These are phyloP conservation scores for Floccularia luteovirens DNA, from an alignment of 768 basidiomycete genomes.

Conservation along the genomic window DNA sequence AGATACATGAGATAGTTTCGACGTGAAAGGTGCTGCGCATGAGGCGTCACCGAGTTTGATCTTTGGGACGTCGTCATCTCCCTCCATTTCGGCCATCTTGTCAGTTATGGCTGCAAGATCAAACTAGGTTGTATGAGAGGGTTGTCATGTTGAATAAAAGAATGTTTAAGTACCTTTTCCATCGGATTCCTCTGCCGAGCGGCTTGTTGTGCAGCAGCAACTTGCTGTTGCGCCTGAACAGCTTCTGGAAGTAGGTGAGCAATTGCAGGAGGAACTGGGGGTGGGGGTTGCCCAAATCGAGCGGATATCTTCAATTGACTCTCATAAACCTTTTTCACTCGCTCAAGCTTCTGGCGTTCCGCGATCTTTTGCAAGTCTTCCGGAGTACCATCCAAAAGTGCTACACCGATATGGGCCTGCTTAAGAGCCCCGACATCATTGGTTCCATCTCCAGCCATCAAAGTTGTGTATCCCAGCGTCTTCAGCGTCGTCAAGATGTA, in stretches of 20 bases:
- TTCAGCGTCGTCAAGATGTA: conserved; percentile 89
- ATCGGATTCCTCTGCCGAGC: conserved; percentile 81
- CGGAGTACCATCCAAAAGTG: conserved; percentile 81
- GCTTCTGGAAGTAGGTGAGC: conserved; percentile 86
- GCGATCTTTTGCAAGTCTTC: conserved; percentile 93
- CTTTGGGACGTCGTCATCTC: conserved; percentile 91
- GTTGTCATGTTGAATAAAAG: background rate
- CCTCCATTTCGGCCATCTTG: conserved; percentile 82
- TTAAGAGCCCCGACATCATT: conserved; percentile 99
- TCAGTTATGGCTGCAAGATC: conserved; percentile 20
- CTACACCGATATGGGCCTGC: conserved; percentile 96
- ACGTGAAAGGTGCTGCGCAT: conserved; percentile 97
- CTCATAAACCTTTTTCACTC: conserved; percentile 96
- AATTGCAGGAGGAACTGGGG: conserved; percentile 84
- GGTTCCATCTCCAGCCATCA: conserved; percentile 99
- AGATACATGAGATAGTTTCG: conserved; percentile 94
- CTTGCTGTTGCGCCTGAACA: conserved; percentile 83
- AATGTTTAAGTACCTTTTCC: conserved; percentile 58
- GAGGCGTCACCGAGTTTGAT: conserved; percentile 99
- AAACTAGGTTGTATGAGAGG: conserved; percentile 16
- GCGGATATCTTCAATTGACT: conserved; percentile 87
- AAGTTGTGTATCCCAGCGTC: conserved; percentile 80
- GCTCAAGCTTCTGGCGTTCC: conserved; percentile 82
- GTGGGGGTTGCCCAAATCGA: conserved; percentile 89
- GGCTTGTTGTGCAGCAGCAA: conserved; percentile 50